Evolutionary conservation across 2,329 filamentous ascomycete species (phyloP).

Genomic region (Cytospora piceae): DNA sequence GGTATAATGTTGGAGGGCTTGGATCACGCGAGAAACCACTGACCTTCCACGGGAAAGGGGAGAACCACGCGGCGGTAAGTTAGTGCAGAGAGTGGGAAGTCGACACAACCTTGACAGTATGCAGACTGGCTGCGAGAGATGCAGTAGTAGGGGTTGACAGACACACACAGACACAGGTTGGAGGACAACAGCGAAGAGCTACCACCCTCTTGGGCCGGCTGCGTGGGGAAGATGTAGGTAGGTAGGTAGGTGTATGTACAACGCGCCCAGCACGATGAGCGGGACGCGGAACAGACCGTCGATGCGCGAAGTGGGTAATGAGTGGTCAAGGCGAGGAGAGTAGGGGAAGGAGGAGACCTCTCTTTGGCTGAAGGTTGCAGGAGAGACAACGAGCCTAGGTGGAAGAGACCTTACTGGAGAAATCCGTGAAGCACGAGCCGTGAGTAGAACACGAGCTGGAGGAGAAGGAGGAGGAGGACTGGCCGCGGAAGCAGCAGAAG

Average conservation of each 20-base stretch:
- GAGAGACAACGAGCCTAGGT: constrained; percentile 1
- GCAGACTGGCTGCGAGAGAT: constrained; percentile 30
- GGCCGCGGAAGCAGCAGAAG: constrained; percentile 4
- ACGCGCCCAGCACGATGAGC: constrained; percentile 25
- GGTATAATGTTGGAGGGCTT: constrained; percentile 15
- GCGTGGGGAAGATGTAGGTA: constrained; percentile 25
- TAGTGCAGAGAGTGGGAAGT: constrained; percentile 22
- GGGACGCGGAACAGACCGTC: constrained; percentile 13
- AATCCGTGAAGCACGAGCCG: not conserved
- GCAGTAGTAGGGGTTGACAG: constrained; percentile 24
- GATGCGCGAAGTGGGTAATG: constrained; percentile 17
- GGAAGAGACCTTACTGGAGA: constrained; percentile 8
- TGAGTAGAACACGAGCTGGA: constrained; percentile 12
- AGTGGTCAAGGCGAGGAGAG: constrained; percentile 21
- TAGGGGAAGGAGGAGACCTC: constrained; percentile 13
- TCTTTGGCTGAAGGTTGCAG: constrained; percentile 13
- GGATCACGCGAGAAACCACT: constrained; percentile 16
- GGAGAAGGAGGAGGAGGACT: not conserved
- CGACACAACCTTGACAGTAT: constrained; percentile 26
- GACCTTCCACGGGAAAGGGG: constrained; percentile 24
- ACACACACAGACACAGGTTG: constrained; percentile 17
- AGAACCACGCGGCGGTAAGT: constrained; percentile 20
- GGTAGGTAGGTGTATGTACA: constrained; percentile 21
- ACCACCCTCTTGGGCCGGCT: constrained; percentile 28
- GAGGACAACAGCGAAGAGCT: constrained; percentile 21